Percentiles rank a stretch among this genome's conserved stretches.
These are phyloP conservation scores for Sistotremastrum suecicum DNA, from an alignment of 768 basidiomycete genomes.

Conservation along the genomic window DNA sequence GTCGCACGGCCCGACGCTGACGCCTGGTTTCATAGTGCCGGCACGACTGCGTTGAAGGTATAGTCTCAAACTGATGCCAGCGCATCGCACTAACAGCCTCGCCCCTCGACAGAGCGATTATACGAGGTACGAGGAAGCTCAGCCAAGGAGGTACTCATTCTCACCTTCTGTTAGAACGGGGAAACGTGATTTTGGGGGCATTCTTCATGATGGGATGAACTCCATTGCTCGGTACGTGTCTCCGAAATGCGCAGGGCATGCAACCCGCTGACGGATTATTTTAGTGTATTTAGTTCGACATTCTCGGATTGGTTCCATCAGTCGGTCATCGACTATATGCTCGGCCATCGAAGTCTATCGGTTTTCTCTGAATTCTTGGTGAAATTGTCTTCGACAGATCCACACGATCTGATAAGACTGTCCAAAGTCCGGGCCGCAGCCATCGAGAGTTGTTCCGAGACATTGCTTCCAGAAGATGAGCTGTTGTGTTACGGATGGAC, in stretches of 20 bases:
- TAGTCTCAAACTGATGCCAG: slow-evolving; percentile 11
- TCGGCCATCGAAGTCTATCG: slow-evolving; percentile 71
- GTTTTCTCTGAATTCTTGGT: slow-evolving; percentile 92
- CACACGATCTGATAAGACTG: slow-evolving; percentile 74
- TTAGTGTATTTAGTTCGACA: slow-evolving; percentile 77
- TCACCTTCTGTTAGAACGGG: slow-evolving; percentile 44
- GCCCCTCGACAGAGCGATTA: slow-evolving; percentile 53
- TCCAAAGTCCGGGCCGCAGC: slow-evolving; percentile 87
- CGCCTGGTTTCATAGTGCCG: slow-evolving; percentile 44
- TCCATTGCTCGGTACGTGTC: slow-evolving; percentile 58
- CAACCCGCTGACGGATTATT: background rate
- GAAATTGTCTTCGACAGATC: slow-evolving; percentile 84
- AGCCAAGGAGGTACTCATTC: too few species aligned
- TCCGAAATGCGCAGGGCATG: background rate
- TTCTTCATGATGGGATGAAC: slow-evolving; percentile 93
- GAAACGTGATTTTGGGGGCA: slow-evolving; percentile 83
- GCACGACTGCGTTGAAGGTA: slow-evolving; percentile 92
- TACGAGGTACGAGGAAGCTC: slow-evolving; percentile 40
- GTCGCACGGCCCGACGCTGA: background rate
- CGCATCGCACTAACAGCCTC: slow-evolving; percentile 2
- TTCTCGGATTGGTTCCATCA: slow-evolving; percentile 96
- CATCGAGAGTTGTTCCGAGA: slow-evolving; percentile 73
- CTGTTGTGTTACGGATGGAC: slow-evolving; percentile 81
- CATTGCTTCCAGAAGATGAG: slow-evolving; percentile 67
- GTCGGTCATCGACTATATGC: slow-evolving; percentile 86